Evolutionary conservation across 441 rosid species (phyloP), one percentile per base, ranked within the genome.

Genomic region (Populus hybrid): DNA sequence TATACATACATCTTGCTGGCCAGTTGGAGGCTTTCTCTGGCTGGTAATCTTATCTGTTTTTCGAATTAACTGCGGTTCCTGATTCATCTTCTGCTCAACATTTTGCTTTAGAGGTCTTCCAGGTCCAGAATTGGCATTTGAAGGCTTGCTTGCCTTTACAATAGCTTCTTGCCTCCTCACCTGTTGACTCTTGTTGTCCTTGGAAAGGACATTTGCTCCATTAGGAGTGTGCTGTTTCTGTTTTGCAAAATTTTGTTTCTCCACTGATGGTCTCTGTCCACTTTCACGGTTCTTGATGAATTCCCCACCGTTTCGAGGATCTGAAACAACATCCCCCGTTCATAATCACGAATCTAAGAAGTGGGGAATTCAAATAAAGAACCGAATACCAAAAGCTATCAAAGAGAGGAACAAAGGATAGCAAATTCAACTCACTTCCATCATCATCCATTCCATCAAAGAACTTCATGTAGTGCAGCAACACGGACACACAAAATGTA

Each of bases 381-480:
- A 86, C 88, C 79, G 40, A 86, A 83, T 68, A 77, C 84, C 67
- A 72, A 78, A 82, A 75, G 83, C 85, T 79, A 86, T 82, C 64
- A 67, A 82, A 76, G 67, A 80, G 80, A 40, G 46, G 46, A 82
- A 77, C 59, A 66, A 84, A 67, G 79, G 79, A 80, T 23, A 21
- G 79, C 70, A 73, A 81, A 80, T 84, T 82, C 38, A 84, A 96
- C 99, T 92, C 88, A 96, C 99, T 93, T 93, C 95, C 98, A 86
- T 89, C 90, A 75, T 94, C 94, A 84, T 92, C 98, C 94, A 96
- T 88, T 86, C 98, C 94, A 82, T 96, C 99, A n/a, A 94, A 96
- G 89, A 96, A 91, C 90, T 93, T 82, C 83, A 80, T 67, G 61
- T 32, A 67, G 73, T 35, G 77, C 79, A 75, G 65, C 50, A 79